Base-by-base conservation (phyloP, 1,284 basidiomycete genomes). In the Omphalotus olearius region DNA sequence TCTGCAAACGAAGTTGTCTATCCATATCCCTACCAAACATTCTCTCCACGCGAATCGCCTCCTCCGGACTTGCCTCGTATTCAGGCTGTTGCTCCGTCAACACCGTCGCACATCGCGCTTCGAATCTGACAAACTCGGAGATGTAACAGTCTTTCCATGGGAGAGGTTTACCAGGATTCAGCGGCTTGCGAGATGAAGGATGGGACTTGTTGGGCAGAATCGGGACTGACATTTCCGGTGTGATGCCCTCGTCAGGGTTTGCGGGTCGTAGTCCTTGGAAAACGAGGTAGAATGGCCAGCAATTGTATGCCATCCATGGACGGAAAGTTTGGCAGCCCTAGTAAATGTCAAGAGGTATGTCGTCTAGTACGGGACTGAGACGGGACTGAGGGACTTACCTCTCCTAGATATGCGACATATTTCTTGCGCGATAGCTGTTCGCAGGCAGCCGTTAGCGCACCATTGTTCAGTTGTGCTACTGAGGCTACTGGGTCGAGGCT, bases 81-180 rank as follows among this genome's bases (percentile, higher is more conserved):
- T 33, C 38, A 10, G 52, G 40, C 13, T 44, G 41, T 28, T 44
- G 40, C 6, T 38, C 41, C 2, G 46, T 35, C 16, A 36, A n/a
- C 20, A 25, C 25, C 18, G 33, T 49, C 14, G n/a, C 39, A 14
- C 39, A 47, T 17, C 47, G 46, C 23, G 39, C 50, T 10, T 40
- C 45, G 16, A 43, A 14, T 13, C 25, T 18, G 40, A 47, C 38
- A 30, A 36, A 20, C 7, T 40, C 41, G 4, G 53, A 48, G 7
- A 51, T 42, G 23, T 56, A 56, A 39, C 54, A 56, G 18, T 52
- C 51, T 10, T 46, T 33, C 54, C 51, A 52, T 4, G 54, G 54
- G 11, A 56, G 47, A 33, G 50, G 51, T 18, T 39, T 30, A n/a
- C 38, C 20, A 25, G 51, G 50, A 26, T 45, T 42, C 16, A 56